phyloP scores from a whole-genome alignment of 768 basidiomycete species.

The Clitopilus passeckerianus region DNA sequence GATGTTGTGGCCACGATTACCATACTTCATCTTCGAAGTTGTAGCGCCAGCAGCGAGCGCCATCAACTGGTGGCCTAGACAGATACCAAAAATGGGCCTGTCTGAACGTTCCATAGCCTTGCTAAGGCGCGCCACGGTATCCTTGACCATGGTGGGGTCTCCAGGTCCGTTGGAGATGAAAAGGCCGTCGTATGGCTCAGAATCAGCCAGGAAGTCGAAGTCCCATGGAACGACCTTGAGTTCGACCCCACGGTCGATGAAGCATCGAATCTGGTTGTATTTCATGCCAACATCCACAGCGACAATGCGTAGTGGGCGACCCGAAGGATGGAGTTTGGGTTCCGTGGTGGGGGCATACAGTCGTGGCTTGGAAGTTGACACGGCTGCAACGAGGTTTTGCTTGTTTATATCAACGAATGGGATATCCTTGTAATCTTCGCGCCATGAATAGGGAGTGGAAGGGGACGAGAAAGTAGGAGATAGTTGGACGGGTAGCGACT shows the following conservation, averaged over 20 bases:
- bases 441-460: conserved; percentile 57
- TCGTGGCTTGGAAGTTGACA: conserved; percentile 68
- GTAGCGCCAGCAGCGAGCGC: conserved; percentile 91
- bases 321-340: conserved; percentile 68
- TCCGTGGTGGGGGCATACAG: conserved; percentile 58
- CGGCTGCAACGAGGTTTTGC: conserved; percentile 85
- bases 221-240: conserved; percentile 98
- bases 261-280: conserved; percentile 98
- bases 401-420: conserved; percentile 87
- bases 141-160: conserved; percentile 80
- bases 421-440: conserved; percentile 76
- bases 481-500: conserved; percentile 28
- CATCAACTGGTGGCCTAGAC: conserved; percentile 95
- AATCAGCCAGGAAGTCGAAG: conserved; percentile 80
- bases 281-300: conserved; percentile 99
- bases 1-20: conserved; percentile 98
- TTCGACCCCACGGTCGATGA: conserved; percentile 86
- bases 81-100: conserved; percentile 95
- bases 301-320: conserved; percentile 76
- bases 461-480: conserved; percentile 42
- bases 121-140: conserved; percentile 66
- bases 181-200: conserved; percentile 85
- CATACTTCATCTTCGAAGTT: conserved; percentile 99
- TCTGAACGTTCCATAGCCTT: conserved; percentile 68
- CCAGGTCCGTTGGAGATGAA: conserved; percentile 99